Evolutionary conservation across 1,284 basidiomycete genomes (phyloP), one percentile per base, ranked within the genome.

Genomic region (Boletus semigastroideus): DNA sequence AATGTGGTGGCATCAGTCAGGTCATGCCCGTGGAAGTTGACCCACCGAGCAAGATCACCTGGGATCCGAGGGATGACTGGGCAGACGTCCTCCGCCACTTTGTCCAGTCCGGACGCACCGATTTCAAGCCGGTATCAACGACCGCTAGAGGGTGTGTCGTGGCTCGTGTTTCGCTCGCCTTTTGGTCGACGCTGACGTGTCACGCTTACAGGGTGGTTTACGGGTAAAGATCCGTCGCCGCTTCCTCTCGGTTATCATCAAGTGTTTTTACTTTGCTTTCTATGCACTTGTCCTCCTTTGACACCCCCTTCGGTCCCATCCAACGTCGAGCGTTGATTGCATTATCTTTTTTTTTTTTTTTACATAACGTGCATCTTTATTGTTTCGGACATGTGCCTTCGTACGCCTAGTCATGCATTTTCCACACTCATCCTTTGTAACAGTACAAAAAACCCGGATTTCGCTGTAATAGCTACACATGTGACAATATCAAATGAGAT

Each of bases 11-110:
- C 16, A 77, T 88, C 62, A 84, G 80, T 62, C 87, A 90, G 60
- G 87, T 90, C 54, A 87, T 90, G 83, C 87, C 87, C 27, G 86
- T 90, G 53, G 87, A 90, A 66, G 84, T 90, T 42, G 87, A 90
- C 65, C 78, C 84, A 9, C 87, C 86, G 2, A 73, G 76, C 51
- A 83, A 80, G 58, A 88, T 90, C 62, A 73, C 80, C 19, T 90
- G 87, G 87, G 87, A 90, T 64, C 57, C 67, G 19, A 75, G 86
- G 50, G 82, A 83, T 9, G 87, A 90, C 67, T 90, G 87, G 87
- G 68, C 72, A 10, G 74, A 76, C 14, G 83, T 86, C 19, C 76
- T 90, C 37, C 70, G 75, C 25, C 82, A 87, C 69, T 90, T 86
- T 60, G 80, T 88, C 50, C 82, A 84, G 52, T 73, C 76, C n/a